Evolutionary conservation across 345 rosid species (phyloP).

Genomic region (Murraya koenigii): DNA sequence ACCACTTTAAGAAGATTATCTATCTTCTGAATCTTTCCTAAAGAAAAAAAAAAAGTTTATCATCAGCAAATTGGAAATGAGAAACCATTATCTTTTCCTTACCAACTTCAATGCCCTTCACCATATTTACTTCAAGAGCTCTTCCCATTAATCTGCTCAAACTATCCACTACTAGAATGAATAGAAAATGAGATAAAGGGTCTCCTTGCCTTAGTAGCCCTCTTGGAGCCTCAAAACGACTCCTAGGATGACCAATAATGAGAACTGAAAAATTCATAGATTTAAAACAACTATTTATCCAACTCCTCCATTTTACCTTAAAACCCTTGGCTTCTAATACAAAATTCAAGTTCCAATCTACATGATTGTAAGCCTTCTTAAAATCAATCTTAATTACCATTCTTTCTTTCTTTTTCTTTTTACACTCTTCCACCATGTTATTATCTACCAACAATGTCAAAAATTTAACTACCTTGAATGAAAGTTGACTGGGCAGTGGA

Average conservation of each 20-base stretch:
- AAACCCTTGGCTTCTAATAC: not conserved
- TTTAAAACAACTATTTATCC: not conserved
- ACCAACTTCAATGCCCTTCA: too few relatives aligned
- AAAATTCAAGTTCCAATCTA: too few relatives aligned
- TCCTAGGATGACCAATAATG: not conserved
- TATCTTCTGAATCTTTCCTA: not conserved
- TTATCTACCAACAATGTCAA: not conserved
- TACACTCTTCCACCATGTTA: too few relatives aligned
- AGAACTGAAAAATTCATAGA: not conserved
- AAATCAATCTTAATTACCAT: too few relatives aligned
- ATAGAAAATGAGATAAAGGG: not conserved
- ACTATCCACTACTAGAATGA: not conserved
- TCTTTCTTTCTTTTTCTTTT: too few relatives aligned
- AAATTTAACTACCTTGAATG: not conserved
- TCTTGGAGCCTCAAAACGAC: not conserved
- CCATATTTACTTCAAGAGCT: too few relatives aligned
- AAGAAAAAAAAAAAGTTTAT: not conserved
- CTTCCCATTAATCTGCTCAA: too few relatives aligned
- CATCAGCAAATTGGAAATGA: too few relatives aligned
- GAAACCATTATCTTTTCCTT: too few relatives aligned
- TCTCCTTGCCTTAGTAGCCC: not conserved
- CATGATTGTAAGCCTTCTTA: too few relatives aligned
- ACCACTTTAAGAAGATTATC: not conserved
- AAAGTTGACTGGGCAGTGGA: not conserved
- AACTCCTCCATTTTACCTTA: not conserved